phyloP scores from a whole-genome alignment of 305 asterid genomes.

The Ilex paraguariensis region DNA sequence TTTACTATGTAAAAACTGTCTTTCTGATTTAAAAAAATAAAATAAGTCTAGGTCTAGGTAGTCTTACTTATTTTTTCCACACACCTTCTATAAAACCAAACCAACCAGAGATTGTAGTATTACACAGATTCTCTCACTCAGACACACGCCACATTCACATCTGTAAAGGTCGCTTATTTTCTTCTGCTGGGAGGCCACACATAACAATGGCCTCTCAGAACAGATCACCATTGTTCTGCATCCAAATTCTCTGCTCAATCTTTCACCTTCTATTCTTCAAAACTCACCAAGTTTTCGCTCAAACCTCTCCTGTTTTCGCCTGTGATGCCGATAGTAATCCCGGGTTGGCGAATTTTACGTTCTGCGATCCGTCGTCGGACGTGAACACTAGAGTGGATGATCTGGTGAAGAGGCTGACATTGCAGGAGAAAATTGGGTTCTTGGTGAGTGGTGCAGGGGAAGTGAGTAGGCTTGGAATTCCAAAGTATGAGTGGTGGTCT shows the following conservation, averaged over 20 bases:
- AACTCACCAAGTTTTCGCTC: conserved; percentile 23
- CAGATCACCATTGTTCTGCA: conserved; percentile 18
- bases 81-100: not conserved
- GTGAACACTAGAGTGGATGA: conserved; percentile 50
- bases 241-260: not conserved
- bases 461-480: conserved; percentile 74
- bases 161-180: too few relatives aligned
- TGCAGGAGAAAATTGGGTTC: conserved; percentile 76
- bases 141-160: too few relatives aligned
- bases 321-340: conserved; percentile 59
- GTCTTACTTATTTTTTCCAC: not conserved
- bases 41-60: too few relatives aligned
- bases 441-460: conserved; percentile 47
- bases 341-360: conserved; percentile 36
- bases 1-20: too few relatives aligned
- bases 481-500: conserved; percentile 92
- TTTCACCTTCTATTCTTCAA: conserved; percentile 24
- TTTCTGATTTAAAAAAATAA: too few relatives aligned
- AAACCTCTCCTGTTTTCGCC: conserved; percentile 49
- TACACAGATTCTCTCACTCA: not conserved
- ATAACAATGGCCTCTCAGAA: conserved; percentile 41
- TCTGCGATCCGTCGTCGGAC: conserved; percentile 60
- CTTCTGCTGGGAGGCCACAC: conserved; percentile 19
- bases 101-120: not conserved
- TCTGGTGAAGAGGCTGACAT: conserved; percentile 58